Evolutionary conservation across 306 rosid genomes (phyloP).

Genomic region (Glycine tomentella): DNA sequence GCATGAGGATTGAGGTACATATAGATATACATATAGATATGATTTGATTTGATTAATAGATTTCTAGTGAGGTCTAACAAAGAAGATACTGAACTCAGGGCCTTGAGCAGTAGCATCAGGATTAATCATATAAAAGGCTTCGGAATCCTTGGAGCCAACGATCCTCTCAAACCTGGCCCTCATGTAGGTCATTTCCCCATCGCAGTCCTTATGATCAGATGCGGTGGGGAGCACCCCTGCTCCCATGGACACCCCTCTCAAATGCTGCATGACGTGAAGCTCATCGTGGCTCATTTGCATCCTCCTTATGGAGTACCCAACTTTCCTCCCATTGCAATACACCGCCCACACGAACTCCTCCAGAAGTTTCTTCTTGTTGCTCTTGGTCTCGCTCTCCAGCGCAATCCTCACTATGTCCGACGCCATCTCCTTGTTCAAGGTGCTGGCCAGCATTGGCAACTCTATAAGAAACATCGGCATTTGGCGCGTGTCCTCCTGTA

Average conservation of each 20-base stretch:
- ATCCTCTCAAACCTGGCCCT: constrained; percentile 90
- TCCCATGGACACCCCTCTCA: constrained; percentile 97
- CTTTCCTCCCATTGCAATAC: constrained; percentile 87
- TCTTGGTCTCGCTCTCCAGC: constrained; percentile 94
- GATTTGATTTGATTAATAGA: too few species aligned
- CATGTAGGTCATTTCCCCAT: constrained; percentile 87
- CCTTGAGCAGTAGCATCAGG: constrained; percentile 76
- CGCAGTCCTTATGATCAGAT: constrained; percentile 58
- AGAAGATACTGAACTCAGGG: constrained; percentile 90
- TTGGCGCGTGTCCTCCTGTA: constrained; percentile 93
- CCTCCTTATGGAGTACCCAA: constrained; percentile 84
- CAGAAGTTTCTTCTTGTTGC: constrained; percentile 71
- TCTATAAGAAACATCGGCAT: constrained; percentile 84
- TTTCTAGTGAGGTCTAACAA: constrained; percentile 64
- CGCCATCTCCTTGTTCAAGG: constrained; percentile 86
- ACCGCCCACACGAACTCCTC: constrained; percentile 96
- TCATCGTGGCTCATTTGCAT: constrained; percentile 85
- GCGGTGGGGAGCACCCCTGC: constrained; percentile 87
- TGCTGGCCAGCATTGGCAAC: constrained; percentile 77
- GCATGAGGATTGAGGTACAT: too few species aligned
- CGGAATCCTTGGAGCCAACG: constrained; percentile 89
- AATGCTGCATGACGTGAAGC: constrained; percentile 85
- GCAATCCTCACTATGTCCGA: constrained; percentile 82
- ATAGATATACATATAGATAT: too few species aligned
- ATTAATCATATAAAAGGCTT: constrained; percentile 85